A percentile compares a stretch with the other conserved stretches of the same genome.
Evolutionary conservation across 441 rosid species (phyloP).

Genomic region (Omphalea diandra): DNA sequence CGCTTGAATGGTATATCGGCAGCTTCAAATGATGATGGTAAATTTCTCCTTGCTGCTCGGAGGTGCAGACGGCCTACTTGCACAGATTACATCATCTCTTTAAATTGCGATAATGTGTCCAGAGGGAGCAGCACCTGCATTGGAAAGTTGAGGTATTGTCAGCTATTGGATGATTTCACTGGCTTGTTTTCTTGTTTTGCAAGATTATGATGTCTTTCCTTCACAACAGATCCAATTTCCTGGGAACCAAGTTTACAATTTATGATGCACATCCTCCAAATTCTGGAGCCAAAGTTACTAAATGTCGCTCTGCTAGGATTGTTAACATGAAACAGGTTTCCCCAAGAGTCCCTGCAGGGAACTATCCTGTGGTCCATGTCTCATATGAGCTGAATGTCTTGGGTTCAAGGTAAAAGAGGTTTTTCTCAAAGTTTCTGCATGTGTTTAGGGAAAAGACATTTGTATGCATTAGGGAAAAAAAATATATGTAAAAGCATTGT

Average conservation of each 20-base stretch:
- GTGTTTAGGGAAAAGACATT: neutral
- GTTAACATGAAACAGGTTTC: constrained; percentile 71
- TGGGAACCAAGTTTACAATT: constrained; percentile 76
- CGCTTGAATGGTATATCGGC: constrained; percentile 19
- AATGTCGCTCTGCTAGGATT: constrained; percentile 60
- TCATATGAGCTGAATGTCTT: constrained; percentile 84
- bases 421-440: neutral
- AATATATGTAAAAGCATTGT: neutral
- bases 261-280: constrained; percentile 78
- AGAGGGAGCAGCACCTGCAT: constrained; percentile 71
- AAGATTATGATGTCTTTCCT: neutral
- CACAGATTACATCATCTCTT: constrained; percentile 80
- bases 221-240: constrained; percentile 59
- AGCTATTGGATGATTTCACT: constrained; percentile 7
- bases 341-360: constrained; percentile 68
- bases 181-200: neutral
- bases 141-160: constrained; percentile 72
- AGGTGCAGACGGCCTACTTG: constrained; percentile 79
- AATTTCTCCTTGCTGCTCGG: constrained; percentile 89
- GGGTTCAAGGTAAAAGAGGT: constrained; percentile 67
- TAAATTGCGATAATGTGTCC: constrained; percentile 64
- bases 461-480: neutral
- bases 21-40: constrained; percentile 82
- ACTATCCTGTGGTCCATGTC: constrained; percentile 67
- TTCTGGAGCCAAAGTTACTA: constrained; percentile 55